These are phyloP conservation scores for Ceratobasidium papillatum DNA, from an alignment of 1,284 basidiomycete species.

Conservation along the genomic window DNA sequence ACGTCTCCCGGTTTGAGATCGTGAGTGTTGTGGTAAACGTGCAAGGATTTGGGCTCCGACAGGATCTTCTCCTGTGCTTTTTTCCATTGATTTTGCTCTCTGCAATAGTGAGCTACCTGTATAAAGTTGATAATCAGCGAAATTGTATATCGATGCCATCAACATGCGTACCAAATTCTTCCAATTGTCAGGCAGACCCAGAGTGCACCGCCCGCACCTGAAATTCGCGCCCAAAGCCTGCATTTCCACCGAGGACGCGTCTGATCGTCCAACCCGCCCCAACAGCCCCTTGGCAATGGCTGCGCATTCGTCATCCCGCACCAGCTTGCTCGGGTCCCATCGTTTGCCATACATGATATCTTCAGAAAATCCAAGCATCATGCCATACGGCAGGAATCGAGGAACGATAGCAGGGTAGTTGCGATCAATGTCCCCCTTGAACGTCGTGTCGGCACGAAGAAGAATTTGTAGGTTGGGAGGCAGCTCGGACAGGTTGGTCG, in stretches of 20 bases:
- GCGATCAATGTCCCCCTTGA: neutral
- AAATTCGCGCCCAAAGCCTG: neutral
- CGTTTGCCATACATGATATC: neutral
- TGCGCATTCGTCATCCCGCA: neutral
- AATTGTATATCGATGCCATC: neutral
- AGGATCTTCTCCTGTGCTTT: neutral
- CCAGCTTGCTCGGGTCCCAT: neutral
- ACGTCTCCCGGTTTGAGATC: neutral
- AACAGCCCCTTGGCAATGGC: neutral
- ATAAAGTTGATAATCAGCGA: neutral
- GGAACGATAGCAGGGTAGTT: neutral
- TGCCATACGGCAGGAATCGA: neutral
- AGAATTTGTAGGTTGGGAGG: neutral
- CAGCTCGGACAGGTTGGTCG: neutral
- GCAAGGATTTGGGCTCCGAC: neutral
- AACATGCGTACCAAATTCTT: neutral
- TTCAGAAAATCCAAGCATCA: neutral
- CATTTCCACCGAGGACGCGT: conserved; percentile 12
- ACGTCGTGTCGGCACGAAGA: conserved; percentile 21
- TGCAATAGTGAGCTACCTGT: neutral
- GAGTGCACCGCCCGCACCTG: neutral
- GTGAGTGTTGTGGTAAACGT: neutral
- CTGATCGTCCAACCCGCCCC: neutral
- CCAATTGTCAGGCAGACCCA: neutral
- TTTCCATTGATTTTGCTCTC: neutral